phyloP scores from a whole-genome alignment of 805 yeast genomes.

The Cyberlindnera saturnus region DNA sequence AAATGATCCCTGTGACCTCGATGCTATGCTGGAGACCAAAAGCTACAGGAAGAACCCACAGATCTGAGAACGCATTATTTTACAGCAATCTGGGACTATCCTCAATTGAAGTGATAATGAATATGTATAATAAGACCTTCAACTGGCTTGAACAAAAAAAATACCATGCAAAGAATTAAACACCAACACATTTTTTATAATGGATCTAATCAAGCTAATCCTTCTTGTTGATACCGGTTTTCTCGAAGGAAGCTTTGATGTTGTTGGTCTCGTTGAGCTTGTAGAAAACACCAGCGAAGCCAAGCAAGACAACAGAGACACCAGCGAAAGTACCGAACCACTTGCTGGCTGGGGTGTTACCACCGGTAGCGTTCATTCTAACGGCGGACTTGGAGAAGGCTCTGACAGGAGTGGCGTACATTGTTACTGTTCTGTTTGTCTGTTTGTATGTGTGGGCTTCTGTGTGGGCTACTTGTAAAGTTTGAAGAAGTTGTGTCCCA shows the following conservation, averaged over 20 bases:
- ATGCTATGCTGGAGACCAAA: too few species aligned
- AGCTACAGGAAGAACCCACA: too few species aligned
- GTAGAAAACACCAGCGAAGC: conserved; percentile 21
- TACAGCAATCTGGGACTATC: too few species aligned
- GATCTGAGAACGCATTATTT: too few species aligned
- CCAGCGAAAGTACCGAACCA: conserved; percentile 23
- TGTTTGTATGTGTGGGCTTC: neutral
- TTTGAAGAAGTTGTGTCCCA: too few species aligned
- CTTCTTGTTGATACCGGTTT: conserved; percentile 15
- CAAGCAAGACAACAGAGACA: conserved; percentile 17
- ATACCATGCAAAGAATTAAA: neutral
- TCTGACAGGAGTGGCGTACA: conserved; percentile 24
- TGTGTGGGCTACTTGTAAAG: too few species aligned
- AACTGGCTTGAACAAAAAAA: too few species aligned
- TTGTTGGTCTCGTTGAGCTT: conserved; percentile 20
- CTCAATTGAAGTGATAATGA: too few species aligned
- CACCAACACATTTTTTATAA: neutral
- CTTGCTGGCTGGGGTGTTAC: conserved; percentile 6
- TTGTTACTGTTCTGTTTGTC: conserved; percentile 5
- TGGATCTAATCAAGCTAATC: conserved; percentile 1
- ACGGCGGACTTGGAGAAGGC: conserved; percentile 21
- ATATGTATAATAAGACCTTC: too few species aligned
- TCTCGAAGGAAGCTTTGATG: conserved; percentile 17
- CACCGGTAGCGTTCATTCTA: conserved; percentile 18
- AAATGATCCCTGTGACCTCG: too few species aligned